Percentiles rank a stretch among this genome's conserved stretches.
These are phyloP conservation scores for Suillus ampliporus DNA, from an alignment of 768 basidiomycete species.

Conservation along the genomic window DNA sequence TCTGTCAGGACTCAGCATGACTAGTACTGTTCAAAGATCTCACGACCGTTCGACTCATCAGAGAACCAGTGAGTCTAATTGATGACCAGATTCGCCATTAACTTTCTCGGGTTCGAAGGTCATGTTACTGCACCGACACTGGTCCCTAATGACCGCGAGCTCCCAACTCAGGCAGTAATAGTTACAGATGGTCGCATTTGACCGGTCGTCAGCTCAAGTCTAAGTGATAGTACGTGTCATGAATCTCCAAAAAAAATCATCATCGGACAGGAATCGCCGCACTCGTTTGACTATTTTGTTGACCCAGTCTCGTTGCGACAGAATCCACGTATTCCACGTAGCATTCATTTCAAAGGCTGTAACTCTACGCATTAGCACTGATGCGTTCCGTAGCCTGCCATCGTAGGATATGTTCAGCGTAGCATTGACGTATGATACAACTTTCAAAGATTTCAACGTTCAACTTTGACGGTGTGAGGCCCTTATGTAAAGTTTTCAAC, in stretches of 20 bases:
- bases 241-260: not conserved
- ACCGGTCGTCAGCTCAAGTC: not conserved
- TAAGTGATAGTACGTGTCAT: not conserved
- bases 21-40: not conserved
- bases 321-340: not conserved
- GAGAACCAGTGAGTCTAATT: not conserved
- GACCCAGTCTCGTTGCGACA: not conserved
- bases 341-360: not conserved
- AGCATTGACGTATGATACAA: too few species aligned
- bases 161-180: not conserved
- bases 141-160: not conserved
- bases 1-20: not conserved
- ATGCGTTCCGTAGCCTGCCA: not conserved
- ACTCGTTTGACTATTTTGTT: not conserved
- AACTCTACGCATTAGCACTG: not conserved
- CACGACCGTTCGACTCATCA: not conserved
- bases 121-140: not conserved
- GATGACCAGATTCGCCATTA: not conserved
- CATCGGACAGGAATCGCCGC: not conserved
- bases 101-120: not conserved
- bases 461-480: too few species aligned
- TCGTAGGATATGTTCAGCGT: not conserved
- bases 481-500: too few species aligned
- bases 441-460: too few species aligned
- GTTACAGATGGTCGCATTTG: not conserved